Evolutionary conservation across 371 early-diverging fungal species (phyloP).

Genomic region (Haplosporangium sp.): DNA sequence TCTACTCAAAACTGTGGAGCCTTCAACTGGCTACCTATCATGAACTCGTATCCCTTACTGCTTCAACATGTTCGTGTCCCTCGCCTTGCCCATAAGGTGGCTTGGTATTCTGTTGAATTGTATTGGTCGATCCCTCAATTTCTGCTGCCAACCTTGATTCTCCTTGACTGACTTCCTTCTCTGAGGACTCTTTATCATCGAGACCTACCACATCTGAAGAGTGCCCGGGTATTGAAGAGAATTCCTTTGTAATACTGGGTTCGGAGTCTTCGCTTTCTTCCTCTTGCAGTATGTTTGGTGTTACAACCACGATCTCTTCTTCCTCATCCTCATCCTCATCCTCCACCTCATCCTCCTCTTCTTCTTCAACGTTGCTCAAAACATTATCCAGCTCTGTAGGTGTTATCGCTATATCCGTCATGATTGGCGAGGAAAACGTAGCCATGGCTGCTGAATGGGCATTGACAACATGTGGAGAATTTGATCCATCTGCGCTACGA

Average conservation of each 20-base stretch:
- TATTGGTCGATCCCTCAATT: neutral
- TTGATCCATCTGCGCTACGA: conserved; percentile 13
- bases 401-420: neutral
- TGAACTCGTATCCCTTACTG: neutral
- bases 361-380: conserved; percentile 37
- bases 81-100: conserved; percentile 2
- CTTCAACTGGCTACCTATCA: neutral
- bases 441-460: neutral
- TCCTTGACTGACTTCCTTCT: neutral
- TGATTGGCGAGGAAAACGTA: neutral
- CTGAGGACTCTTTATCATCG: neutral
- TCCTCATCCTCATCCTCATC: conserved; percentile 5
- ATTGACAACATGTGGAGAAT: conserved; percentile 5
- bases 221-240: neutral
- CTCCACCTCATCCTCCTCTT: conserved; percentile 22
- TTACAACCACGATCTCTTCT: neutral
- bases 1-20: neutral
- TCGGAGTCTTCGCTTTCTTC: too few relatives aligned
- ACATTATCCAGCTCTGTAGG: conserved; percentile 6
- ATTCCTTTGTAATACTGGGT: neutral
- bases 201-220: neutral
- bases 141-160: neutral
- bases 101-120: conserved; percentile 5
- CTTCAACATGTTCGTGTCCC: neutral
- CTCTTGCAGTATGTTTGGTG: neutral